phyloP scores from a whole-genome alignment of 441 rosid species.

The Brassica balearica region DNA sequence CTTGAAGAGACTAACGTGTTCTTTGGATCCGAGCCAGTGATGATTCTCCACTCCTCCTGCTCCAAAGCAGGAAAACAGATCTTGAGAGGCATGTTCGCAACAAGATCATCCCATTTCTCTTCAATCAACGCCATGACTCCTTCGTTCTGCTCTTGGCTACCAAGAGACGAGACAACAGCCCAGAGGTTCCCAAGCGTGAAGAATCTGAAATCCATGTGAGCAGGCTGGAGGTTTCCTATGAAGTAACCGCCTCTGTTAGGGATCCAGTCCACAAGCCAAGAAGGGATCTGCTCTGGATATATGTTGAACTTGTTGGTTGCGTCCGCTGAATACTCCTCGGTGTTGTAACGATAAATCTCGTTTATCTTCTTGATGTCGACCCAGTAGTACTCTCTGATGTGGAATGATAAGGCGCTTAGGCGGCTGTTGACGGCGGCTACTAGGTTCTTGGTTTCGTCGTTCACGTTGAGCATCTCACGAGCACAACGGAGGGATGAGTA shows the following conservation, averaged over 20 bases:
- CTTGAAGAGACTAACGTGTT: conserved; percentile 66
- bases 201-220: conserved; percentile 96
- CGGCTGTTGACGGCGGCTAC: conserved; percentile 86
- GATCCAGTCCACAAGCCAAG: conserved; percentile 97
- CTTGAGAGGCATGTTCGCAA: conserved; percentile 89
- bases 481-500: conserved; percentile 85
- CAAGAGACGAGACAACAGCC: conserved; percentile 76
- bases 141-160: conserved; percentile 72
- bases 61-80: conserved; percentile 90
- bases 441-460: conserved; percentile 77
- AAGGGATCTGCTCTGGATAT: conserved; percentile 95
- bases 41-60: conserved; percentile 84
- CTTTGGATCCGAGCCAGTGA: conserved; percentile 95
- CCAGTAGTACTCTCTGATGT: conserved; percentile 93
- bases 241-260: conserved; percentile 89
- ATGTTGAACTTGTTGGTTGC: conserved; percentile 94
- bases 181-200: conserved; percentile 94
- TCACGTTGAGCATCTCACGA: conserved; percentile 84
- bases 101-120: conserved; percentile 90
- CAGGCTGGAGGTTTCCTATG: conserved; percentile 90
- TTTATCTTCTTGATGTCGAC: conserved; percentile 81
- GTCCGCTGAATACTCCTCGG: conserved; percentile 89
- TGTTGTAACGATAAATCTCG: conserved; percentile 95
- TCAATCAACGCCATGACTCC: conserved; percentile 73
- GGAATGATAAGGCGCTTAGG: conserved; percentile 89